phyloP scores from a whole-genome alignment of 23 red algal genomes.

The Agarophyton chilense region DNA sequence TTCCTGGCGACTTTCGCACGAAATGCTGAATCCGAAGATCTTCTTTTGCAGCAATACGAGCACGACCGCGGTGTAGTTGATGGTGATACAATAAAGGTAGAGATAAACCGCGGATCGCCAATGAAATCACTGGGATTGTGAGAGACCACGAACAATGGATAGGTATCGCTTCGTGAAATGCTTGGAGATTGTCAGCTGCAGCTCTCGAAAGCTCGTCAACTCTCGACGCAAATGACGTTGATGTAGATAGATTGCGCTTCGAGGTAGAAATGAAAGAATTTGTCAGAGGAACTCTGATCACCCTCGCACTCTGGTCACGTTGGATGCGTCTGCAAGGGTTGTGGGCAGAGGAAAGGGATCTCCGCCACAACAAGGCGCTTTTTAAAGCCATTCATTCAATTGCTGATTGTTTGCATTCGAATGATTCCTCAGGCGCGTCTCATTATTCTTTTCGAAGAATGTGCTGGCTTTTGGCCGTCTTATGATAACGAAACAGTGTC shows the following conservation, averaged over 20 bases:
- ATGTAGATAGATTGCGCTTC: background rate
- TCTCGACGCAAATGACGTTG: background rate
- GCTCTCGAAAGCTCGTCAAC: background rate
- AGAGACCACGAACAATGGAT: constrained; percentile 35
- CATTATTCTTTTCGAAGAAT: no score
- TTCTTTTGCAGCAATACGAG: constrained; percentile 38
- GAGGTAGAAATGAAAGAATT: no score
- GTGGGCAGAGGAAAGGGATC: no score
- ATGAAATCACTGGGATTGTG: constrained; percentile 30
- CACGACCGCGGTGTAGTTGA: constrained; percentile 16
- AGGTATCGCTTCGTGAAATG: constrained; percentile 32
- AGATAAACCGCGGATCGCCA: constrained; percentile 20
- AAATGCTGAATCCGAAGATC: constrained; percentile 53
- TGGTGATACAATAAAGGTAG: constrained; percentile 38
- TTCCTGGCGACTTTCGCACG: constrained; percentile 54
- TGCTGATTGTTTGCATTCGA: no score
- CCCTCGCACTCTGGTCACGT: no score
- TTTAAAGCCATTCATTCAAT: no score
- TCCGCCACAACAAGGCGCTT: no score
- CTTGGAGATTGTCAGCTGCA: constrained; percentile 38
- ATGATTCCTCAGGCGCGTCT: no score
- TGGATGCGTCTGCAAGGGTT: no score
- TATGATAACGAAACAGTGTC: no score
- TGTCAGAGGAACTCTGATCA: no score
- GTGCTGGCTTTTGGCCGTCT: no score